Conservation (phyloP, 2,329 filamentous ascomycete species). For the Chaetomiaceae sp. region DNA sequence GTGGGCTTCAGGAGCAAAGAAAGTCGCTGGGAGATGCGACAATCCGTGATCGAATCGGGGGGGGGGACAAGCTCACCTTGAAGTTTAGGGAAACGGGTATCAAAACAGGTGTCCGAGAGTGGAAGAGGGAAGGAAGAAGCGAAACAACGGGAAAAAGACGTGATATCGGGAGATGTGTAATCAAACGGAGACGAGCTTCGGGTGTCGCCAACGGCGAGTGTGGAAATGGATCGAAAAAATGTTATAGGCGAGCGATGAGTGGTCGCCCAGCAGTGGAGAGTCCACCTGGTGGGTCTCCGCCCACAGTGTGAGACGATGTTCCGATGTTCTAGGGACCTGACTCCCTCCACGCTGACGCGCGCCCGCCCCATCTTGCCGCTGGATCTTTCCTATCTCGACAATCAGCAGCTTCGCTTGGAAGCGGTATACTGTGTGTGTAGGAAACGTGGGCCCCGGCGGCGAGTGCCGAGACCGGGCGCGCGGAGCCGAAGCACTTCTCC, state of each 20-base stretch:
- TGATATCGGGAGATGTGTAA: constrained; percentile 10
- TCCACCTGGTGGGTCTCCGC: constrained; percentile 13
- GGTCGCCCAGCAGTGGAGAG: constrained; percentile 2
- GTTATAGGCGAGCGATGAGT: constrained; percentile 15
- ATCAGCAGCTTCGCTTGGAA: neutral
- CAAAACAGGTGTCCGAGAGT: constrained; percentile 4
- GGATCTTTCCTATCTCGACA: neutral
- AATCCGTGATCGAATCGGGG: too few relatives aligned
- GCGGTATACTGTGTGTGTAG: neutral
- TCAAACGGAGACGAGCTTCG: constrained; percentile 11
- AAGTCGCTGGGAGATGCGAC: neutral
- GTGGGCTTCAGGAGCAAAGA: constrained; percentile 27
- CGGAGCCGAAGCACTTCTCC: constrained; percentile 13
- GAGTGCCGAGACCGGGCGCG: neutral
- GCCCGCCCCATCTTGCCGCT: too few relatives aligned
- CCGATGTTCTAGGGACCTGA: too few relatives aligned
- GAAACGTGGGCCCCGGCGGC: neutral
- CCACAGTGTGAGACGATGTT: constrained; percentile 5
- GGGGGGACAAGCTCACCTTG: constrained; percentile 12
- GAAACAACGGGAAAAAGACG: constrained; percentile 12
- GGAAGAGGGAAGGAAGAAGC: constrained; percentile 2
- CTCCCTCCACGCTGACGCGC: too few relatives aligned
- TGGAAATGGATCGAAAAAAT: constrained; percentile 22
- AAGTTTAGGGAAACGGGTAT: constrained; percentile 9
- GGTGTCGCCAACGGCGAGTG: constrained; percentile 15